phyloP scores from a whole-genome alignment of 192 early-diverging fungal species.

The Mortierella hygrophila region DNA sequence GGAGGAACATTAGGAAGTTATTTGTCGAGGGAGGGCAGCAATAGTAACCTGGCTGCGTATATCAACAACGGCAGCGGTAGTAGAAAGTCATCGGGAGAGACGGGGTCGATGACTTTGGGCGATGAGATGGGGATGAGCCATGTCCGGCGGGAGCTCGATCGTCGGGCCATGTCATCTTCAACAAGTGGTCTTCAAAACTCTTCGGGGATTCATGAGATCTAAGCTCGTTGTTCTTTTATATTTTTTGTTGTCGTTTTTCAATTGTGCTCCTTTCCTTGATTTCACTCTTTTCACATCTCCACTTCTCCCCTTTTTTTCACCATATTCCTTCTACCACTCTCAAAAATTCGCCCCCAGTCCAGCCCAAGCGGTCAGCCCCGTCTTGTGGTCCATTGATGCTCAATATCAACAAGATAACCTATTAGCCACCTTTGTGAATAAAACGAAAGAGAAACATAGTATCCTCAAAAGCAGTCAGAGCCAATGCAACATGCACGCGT shows the following conservation, averaged over 20 bases:
- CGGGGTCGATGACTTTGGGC: conserved; percentile 40
- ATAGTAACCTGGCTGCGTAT: conserved; percentile 19
- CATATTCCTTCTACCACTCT: background rate
- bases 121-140: conserved; percentile 50
- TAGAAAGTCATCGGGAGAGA: conserved; percentile 29
- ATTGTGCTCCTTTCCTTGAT: background rate
- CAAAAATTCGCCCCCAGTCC: background rate
- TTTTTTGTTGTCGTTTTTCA: background rate
- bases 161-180: conserved; percentile 23
- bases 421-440: no score
- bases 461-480: no score
- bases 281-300: background rate
- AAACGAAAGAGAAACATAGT: no score
- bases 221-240: background rate
- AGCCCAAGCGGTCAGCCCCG: no score
- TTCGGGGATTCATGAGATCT: conserved; percentile 44
- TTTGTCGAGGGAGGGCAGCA: conserved; percentile 37
- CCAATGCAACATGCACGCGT: no score
- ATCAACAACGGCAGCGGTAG: conserved; percentile 11
- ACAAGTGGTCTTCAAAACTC: background rate
- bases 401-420: background rate
- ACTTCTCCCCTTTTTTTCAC: background rate
- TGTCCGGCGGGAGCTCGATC: conserved; percentile 51
- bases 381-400: background rate
- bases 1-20: conserved; percentile 1